Conservation (phyloP, 2,329 filamentous ascomycete genomes). For the Pseudocercospora eumusae region DNA sequence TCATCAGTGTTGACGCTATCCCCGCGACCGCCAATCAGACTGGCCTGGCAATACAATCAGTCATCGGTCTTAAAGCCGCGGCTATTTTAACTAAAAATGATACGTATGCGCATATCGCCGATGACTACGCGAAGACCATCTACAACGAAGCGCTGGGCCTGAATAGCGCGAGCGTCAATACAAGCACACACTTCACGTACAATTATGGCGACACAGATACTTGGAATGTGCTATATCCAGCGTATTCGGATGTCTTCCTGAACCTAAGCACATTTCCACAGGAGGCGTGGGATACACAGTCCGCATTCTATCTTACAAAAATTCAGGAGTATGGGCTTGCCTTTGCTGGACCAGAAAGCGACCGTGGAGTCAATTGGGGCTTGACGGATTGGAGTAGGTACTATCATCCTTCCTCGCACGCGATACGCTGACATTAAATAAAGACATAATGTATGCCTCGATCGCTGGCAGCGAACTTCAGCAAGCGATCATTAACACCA, state of each 20-base stretch:
- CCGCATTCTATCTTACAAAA: conserved; percentile 29
- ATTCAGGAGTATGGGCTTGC: conserved; percentile 27
- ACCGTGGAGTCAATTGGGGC: conserved; percentile 31
- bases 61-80: conserved; percentile 45
- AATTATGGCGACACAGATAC: conserved; percentile 44
- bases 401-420: neutral
- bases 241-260: conserved; percentile 53
- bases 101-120: conserved; percentile 44
- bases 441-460: conserved; percentile 32
- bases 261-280: conserved; percentile 45
- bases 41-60: conserved; percentile 36
- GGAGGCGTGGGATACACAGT: conserved; percentile 31
- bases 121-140: conserved; percentile 26
- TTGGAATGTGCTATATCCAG: conserved; percentile 53
- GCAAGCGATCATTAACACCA: conserved; percentile 28
- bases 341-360: conserved; percentile 28
- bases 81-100: conserved; percentile 46
- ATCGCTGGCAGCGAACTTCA: conserved; percentile 25
- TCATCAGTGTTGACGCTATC: conserved; percentile 61
- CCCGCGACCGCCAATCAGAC: conserved; percentile 52
- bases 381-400: conserved; percentile 33
- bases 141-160: conserved; percentile 31
- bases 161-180: conserved; percentile 23
- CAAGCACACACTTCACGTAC: conserved; percentile 47
- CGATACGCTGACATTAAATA: neutral